phyloP scores from a whole-genome alignment of 139 green algal genomes.

The Edaphochlamys debaryana region DNA sequence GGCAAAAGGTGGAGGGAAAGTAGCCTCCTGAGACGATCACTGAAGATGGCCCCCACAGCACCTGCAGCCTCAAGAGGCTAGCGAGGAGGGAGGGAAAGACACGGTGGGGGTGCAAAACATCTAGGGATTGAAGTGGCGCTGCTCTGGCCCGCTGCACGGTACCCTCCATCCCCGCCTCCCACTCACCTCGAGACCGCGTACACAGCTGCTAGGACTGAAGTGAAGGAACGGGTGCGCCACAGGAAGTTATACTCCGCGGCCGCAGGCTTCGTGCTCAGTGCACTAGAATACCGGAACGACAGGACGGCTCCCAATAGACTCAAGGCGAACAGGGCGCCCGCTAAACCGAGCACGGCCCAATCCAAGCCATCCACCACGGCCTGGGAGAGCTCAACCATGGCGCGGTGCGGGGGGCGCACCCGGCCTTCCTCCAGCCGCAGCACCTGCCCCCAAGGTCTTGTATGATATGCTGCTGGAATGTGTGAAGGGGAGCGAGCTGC shows the following conservation, averaged over 20 bases:
- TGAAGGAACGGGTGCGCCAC: conserved; percentile 41
- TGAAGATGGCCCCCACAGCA: conserved; percentile 50
- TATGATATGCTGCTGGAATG: no score
- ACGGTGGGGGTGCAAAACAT: no score
- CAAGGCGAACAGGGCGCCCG: conserved; percentile 1
- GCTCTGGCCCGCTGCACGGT: no score
- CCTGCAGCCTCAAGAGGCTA: conserved; percentile 52
- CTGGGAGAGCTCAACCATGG: conserved; percentile 18
- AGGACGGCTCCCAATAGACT: conserved; percentile 11
- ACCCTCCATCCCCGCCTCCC: no score
- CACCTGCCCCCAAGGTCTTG: no score
- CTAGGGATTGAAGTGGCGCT: no score
- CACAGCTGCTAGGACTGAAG: conserved; percentile 3
- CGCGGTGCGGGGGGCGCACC: no score
- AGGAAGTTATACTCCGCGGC: conserved; percentile 48
- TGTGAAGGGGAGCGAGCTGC: no score
- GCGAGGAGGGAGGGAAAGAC: no score
- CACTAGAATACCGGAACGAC: conserved; percentile 15
- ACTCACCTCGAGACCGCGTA: conserved; percentile 26
- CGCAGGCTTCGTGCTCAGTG: neutral
- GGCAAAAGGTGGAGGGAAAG: conserved; percentile 41
- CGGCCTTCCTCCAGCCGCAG: no score
- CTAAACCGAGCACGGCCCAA: conserved; percentile 36
- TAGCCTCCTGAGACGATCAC: conserved; percentile 35
- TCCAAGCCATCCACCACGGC: conserved; percentile 37